These are phyloP conservation scores for Penicillium silybi DNA, from an alignment of 495 filamentous ascomycete species.

Conservation along the genomic window DNA sequence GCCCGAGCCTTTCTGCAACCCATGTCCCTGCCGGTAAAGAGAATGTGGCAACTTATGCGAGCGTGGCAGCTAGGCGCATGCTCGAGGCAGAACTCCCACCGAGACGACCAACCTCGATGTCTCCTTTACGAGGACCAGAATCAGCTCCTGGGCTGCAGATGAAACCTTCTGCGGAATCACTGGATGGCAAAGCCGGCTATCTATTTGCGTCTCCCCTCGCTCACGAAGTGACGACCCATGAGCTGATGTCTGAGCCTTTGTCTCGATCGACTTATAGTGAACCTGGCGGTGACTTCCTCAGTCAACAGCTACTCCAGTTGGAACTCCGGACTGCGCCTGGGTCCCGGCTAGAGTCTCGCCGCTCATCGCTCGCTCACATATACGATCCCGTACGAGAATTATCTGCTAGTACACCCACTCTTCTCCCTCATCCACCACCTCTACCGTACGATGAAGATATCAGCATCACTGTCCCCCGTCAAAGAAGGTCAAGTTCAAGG, in stretches of 20 bases:
- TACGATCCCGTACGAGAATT: constrained; percentile 21
- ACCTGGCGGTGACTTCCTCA: constrained; percentile 21
- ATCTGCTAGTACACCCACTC: constrained; percentile 27
- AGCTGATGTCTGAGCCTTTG: constrained; percentile 27
- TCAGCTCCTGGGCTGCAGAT: constrained; percentile 20
- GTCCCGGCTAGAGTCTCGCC: constrained; percentile 25
- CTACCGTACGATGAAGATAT: constrained; percentile 34
- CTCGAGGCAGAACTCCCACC: constrained; percentile 10
- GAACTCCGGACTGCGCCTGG: constrained; percentile 24
- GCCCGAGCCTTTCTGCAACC: not conserved
- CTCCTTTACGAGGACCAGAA: constrained; percentile 13
- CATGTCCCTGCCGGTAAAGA: constrained; percentile 13
- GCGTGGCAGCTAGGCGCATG: constrained; percentile 20
- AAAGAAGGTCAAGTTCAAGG: constrained; percentile 4
- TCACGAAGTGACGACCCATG: constrained; percentile 20
- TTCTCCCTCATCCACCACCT: constrained; percentile 17
- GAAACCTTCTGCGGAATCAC: constrained; percentile 35
- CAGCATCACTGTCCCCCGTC: constrained; percentile 17
- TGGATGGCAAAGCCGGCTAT: constrained; percentile 26
- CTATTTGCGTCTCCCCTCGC: constrained; percentile 31
- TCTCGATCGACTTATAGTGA: constrained; percentile 38
- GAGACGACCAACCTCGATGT: constrained; percentile 25
- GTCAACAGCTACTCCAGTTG: constrained; percentile 15
- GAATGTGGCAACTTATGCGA: constrained; percentile 29
- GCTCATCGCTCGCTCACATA: constrained; percentile 15